Base-by-base conservation (phyloP, 805 yeast genomes). In the Wickerhamiella sergipiensis region DNA sequence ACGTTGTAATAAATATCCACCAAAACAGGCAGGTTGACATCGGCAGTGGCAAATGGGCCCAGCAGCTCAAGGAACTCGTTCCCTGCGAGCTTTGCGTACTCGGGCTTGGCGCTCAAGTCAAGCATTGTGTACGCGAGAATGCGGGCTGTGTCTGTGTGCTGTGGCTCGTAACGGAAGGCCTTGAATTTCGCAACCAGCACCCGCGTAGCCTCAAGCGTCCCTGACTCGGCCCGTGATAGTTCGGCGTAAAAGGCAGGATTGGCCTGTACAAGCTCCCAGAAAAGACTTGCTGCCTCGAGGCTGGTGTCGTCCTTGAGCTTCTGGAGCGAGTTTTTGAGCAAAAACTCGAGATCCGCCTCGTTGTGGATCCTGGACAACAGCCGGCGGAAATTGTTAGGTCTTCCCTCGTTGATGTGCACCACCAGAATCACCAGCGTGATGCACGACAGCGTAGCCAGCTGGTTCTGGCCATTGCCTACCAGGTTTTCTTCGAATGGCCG, bases 231-330 rank as follows among this genome's bases (percentile, higher is more conserved):
- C 40, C 40, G 40, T 15, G 15, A 2, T 5, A 36, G 40, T 44
- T 59, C 62, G 21, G 53, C 54, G 18, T 59, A 53, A 47, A 66
- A 65, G 23, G 65, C 65, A 52, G 71, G 71, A 65, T 90, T 90
- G 57, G 87, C 80, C 61, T 85, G 90, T 33, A 78, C 66, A 43
- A 87, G 66, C 59, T 85, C 95, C 85, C 95, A 85, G 15, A 84
- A 57, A 8, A 89, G 61, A 61, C 83, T 72, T 6, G 78, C 64
- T n/a, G 76, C 61, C 59, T 83, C 89, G 3, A 72, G 67, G 1
- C 79, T 63, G n/a, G 50, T 31, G 9, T 43, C 48, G 4, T 36
- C 46, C 6, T 17, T 31, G 10, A 39, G 48, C 17, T 46, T 45
- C 15, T 18, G 26, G 2, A 42, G 63, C 53, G 42, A 61, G 44